Evolutionary conservation across 495 filamentous ascomycete species (phyloP), one percentile per base, ranked within the genome.

Genomic region (Hypoxylon fragiforme): DNA sequence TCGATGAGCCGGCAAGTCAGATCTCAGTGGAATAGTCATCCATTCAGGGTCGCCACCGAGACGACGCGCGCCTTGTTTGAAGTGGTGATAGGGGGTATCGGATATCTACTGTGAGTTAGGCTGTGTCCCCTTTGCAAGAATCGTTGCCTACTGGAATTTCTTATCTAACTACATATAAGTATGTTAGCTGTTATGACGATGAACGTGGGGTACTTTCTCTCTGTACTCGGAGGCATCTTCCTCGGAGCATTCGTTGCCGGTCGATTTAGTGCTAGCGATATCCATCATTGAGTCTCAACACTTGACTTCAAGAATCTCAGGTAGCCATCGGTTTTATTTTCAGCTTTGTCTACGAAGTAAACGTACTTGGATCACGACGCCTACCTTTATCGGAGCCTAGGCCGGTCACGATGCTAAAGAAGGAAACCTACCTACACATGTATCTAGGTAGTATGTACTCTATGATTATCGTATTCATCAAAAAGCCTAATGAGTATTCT

Each of bases 171-270:
- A 0, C 14, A 9, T 9, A 12, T n/a, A 26, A 95, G 90, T 13
- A 95, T 95, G 90, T 70, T 95, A 64, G 89, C 88, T 5, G 86
- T 94, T 36, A 95, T 95, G 90, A 92, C 90, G 7, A 79, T 90
- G 79, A 95, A 95, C 61, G 80, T 94, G 20, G 90, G 90, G 8
- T 95, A 92, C 61, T 94, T 92, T 65, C 72, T 88, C 22, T 90
- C 89, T 0, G 81, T 92, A 0, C 76, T 95, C 15, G 86, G 70
- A 1, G 90, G 90, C 1, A 75, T 82, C 9, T 92, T 92, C 60
- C 66, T 90, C 0, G 90, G 90, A 1, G 88, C 90, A 63, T 70
- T 92, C 44, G 76, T 78, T 0, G 74, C 86, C 37, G 89, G 89
- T 3, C 58, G 58, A 34, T 62, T 62, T n/a, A 32, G 47, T n/a